Evolutionary conservation across 2,329 filamentous ascomycete genomes (phyloP), one percentile per base, ranked within the genome.

Genomic region (Lecanicillium sp.): DNA sequence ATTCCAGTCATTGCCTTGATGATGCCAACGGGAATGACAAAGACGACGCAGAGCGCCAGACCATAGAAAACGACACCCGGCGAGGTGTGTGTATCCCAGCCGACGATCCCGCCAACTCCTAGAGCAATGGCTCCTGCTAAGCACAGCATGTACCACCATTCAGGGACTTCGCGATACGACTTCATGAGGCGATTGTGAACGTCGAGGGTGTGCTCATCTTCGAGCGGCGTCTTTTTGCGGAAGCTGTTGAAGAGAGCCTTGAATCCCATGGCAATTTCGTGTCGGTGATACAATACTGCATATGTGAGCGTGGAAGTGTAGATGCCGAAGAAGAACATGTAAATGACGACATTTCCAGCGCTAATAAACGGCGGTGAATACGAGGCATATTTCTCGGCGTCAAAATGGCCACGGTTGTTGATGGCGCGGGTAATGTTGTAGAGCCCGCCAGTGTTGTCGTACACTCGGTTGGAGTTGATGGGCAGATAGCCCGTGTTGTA

Each of bases 401-500:
- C 60, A 43, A 74, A 71, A 9, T 69, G 53, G 2, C 63, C 65
- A 20, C 59, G 53, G 3, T 62, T 53, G 46, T 71, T 57, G 38
- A 68, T 56, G 9, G 62, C 60, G 2, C 48, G 49, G 14, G 58
- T 60, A 22, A 71, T 65, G 38, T 72, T 68, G 58, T 73, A 75
- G 4, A 62, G 49, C 3, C 54, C 36, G 13, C 63, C 70, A 19
- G 62, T 67, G 48, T 71, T 68, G 44, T 75, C 69, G 44, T 59
- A 73, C 17, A 72, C 62, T 11, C 60, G 58, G 53, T 73, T 73
- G 15, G 63, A 67, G 56, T 69, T 71, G 57, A 74, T 69, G 20
- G 67, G 66, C 18, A 73, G 55, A 46, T 75, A 79, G 37, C 68
- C 64, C 9, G 68, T 71, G 53, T 74, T 71, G 59, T 71, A 81